Conservation (phyloP, 345 rosid species). For the Gossypium raimondii region DNA sequence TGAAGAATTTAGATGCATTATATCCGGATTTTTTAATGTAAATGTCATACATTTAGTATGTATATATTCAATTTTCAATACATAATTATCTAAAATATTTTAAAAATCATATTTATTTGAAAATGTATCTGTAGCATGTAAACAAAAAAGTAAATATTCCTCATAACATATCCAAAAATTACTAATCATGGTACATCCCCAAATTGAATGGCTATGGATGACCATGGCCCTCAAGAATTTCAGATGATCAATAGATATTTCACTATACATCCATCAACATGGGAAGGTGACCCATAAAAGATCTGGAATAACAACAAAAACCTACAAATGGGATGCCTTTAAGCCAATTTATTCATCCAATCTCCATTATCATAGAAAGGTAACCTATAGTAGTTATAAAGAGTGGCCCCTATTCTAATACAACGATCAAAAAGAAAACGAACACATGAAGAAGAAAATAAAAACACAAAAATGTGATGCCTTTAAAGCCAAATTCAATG, state of each 20-base stretch:
- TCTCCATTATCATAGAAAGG: neutral
- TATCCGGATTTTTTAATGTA: no score
- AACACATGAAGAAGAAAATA: no score
- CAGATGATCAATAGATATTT: conserved; percentile 1
- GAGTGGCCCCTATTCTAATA: conserved; percentile 2
- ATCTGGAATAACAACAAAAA: neutral
- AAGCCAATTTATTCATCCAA: no score
- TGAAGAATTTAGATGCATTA: no score
- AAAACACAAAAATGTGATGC: neutral
- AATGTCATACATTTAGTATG: no score
- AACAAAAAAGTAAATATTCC: no score
- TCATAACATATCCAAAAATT: no score
- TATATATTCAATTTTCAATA: no score
- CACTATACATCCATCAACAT: neutral
- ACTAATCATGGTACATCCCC: neutral
- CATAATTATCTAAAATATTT: no score
- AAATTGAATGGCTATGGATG: neutral
- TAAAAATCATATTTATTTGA: no score
- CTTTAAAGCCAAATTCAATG: neutral
- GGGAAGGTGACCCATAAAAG: neutral
- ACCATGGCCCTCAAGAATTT: neutral
- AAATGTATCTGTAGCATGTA: no score
- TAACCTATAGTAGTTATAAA: neutral
- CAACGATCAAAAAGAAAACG: neutral
- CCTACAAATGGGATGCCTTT: no score